A percentile compares a stretch with the other conserved stretches of the same genome.
These are phyloP conservation scores for Flueggea neowawraea DNA, from an alignment of 441 rosid species.

Conservation along the genomic window DNA sequence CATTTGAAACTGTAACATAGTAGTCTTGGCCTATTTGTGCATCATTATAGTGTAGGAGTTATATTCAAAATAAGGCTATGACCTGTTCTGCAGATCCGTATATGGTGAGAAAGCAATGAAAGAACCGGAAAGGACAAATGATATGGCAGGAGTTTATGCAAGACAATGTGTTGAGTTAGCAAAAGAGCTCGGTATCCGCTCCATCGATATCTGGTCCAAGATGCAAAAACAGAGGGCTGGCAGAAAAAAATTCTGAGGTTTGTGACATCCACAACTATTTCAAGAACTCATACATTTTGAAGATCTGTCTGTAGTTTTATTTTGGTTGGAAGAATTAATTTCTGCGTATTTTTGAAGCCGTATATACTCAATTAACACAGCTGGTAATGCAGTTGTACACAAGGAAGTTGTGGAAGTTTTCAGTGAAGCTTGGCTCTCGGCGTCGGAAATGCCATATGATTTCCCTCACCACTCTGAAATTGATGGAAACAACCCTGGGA, in stretches of 20 bases:
- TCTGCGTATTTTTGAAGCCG: neutral
- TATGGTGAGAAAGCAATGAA: constrained; percentile 76
- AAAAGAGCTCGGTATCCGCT: constrained; percentile 50
- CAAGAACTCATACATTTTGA: neutral
- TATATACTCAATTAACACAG: neutral
- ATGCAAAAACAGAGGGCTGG: constrained; percentile 86
- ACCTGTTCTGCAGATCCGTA: constrained; percentile 39
- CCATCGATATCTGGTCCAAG: constrained; percentile 79
- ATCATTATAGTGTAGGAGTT: neutral
- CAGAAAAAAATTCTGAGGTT: constrained; percentile 76
- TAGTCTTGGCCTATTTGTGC: neutral
- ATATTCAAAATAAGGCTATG: too few species aligned
- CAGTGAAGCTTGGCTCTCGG: constrained; percentile 60
- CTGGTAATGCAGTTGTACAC: constrained; percentile 73
- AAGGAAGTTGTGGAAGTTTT: constrained; percentile 54
- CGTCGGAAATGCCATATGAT: constrained; percentile 82
- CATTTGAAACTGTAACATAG: neutral
- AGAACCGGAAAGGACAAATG: constrained; percentile 76
- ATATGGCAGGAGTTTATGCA: constrained; percentile 74
- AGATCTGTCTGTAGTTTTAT: neutral
- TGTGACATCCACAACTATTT: constrained; percentile 14
- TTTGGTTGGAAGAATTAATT: neutral
- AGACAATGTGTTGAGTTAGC: constrained; percentile 64
- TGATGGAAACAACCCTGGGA: constrained; percentile 62
- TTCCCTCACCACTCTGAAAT: constrained; percentile 73